These are phyloP conservation scores for Mitragyna speciosa DNA, from an alignment of 257 asterid genomes.

Conservation along the genomic window DNA sequence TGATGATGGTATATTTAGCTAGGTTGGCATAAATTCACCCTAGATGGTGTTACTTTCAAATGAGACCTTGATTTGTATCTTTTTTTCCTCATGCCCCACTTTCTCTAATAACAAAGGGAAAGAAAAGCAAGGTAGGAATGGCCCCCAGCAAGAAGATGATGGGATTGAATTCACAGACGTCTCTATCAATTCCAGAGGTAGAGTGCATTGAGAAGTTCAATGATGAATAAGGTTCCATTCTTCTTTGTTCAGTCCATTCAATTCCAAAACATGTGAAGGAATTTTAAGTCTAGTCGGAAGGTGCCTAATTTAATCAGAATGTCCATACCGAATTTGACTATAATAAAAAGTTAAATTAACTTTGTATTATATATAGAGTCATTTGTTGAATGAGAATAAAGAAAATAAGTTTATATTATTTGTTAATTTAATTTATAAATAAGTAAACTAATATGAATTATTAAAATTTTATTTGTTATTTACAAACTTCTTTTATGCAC, in stretches of 20 bases:
- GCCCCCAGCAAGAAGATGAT: constrained; percentile 1
- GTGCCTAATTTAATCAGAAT: constrained; percentile 3
- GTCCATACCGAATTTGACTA: too few species aligned
- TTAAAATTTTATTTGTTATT: too few species aligned
- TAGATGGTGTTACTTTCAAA: too few species aligned
- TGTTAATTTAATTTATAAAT: too few species aligned
- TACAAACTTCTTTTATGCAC: too few species aligned
- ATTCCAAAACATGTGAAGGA: constrained; percentile 5
- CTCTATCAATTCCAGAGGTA: neutral
- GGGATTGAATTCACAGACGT: constrained; percentile 8
- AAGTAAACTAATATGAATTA: too few species aligned
- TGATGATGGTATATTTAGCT: too few species aligned
- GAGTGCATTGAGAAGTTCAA: constrained; percentile 1
- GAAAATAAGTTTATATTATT: too few species aligned
- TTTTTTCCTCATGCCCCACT: neutral
- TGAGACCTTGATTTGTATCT: neutral
- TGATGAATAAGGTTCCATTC: neutral
- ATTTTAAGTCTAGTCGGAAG: neutral
- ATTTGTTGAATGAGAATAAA: too few species aligned
- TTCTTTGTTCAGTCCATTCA: neutral
- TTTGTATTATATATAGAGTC: too few species aligned
- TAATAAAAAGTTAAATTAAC: too few species aligned
- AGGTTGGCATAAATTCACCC: too few species aligned
- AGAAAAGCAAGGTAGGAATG: neutral
- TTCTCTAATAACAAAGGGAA: neutral